Evolutionary conservation across 2,329 filamentous ascomycete species (phyloP).

Genomic region (Phyllosticta capitalensis): DNA sequence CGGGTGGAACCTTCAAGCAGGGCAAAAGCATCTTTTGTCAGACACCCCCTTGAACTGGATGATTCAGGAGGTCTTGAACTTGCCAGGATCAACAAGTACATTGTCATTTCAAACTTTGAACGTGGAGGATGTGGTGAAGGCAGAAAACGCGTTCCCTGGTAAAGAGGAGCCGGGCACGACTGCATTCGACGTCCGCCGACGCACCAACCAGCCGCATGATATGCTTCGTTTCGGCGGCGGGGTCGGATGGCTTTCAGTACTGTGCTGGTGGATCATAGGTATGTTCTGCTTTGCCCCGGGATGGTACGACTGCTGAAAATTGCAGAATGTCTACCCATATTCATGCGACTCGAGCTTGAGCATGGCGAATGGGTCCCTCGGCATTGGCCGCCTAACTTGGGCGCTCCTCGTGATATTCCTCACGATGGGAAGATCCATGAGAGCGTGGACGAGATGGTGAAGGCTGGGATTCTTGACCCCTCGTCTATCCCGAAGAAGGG

Average conservation of each 20-base stretch:
- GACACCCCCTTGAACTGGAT: conserved; percentile 41
- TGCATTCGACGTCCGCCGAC: conserved; percentile 1
- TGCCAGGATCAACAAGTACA: not conserved
- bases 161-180: not conserved
- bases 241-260: not conserved
- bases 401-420: conserved; percentile 26
- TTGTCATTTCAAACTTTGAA: conserved; percentile 1
- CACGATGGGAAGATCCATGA: conserved; percentile 21
- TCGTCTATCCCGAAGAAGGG: conserved; percentile 4
- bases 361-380: conserved; percentile 26
- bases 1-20: conserved; percentile 32
- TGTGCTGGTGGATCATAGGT: conserved; percentile 11
- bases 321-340: conserved; percentile 27
- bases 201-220: conserved; percentile 10
- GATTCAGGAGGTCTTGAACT: conserved; percentile 20
- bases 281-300: not conserved
- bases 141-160: conserved; percentile 1
- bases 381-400: conserved; percentile 27
- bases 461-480: conserved; percentile 9
- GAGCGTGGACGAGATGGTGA: conserved; percentile 17
- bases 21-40: conserved; percentile 33
- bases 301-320: conserved; percentile 15
- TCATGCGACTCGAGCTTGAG: conserved; percentile 28
- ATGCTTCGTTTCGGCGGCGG: conserved; percentile 13
- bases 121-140: not conserved